Base-by-base conservation (phyloP, 1,139 yeast genomes). In the Lodderomyces orthopsilosis region DNA sequence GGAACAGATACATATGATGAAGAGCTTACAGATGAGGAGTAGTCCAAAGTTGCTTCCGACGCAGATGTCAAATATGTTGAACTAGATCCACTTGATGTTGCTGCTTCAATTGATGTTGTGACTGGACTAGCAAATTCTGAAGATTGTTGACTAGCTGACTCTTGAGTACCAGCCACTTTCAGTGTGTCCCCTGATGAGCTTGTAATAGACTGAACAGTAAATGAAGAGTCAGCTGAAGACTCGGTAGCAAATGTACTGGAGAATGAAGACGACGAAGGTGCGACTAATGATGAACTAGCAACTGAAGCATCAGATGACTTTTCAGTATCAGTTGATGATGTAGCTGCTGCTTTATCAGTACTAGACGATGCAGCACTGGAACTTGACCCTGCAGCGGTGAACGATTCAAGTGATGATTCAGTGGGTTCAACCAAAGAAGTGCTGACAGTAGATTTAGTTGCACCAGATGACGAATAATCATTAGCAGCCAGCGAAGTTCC, bases 401-500 rank as follows among this genome's bases (percentile, higher is more conserved):
- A 6, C 7, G n/a, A 2, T 14, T 36, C 38, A 19, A 41, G 23
- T 12, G 42, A 41, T 13, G 40, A 24, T 19, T 27, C 33, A 12
- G 44, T 41, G 32, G 47, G 41, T 28, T 39, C 37, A 24, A 39
- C 44, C 9, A 44, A 41, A 7, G 45, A 33, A 17, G 43, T 39
- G 2, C 39, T 17, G 15, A 35, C 26, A 17, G 38, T 9, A n/a
- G 45, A 35, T 9, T 37, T 4, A 28, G 10, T 14, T 23, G 39
- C 14, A 6, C 23, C 4, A 17, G 33, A n/a, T 21, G 28, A 23
- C 7, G 35, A 19, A 14, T 15, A 17, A 24, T 30, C 21, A 18
- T 12, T 17, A 17, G 33, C 30, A 5, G 40, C 10, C 28, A 36
- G 14, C 14, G 40, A 12, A 22, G 37, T 21, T 23, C 36, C 9